Percentiles rank a stretch among this genome's conserved stretches.
Conservation (phyloP, 225 moss, liverwort and hornwort species). For the Marchantia paleacea region DNA sequence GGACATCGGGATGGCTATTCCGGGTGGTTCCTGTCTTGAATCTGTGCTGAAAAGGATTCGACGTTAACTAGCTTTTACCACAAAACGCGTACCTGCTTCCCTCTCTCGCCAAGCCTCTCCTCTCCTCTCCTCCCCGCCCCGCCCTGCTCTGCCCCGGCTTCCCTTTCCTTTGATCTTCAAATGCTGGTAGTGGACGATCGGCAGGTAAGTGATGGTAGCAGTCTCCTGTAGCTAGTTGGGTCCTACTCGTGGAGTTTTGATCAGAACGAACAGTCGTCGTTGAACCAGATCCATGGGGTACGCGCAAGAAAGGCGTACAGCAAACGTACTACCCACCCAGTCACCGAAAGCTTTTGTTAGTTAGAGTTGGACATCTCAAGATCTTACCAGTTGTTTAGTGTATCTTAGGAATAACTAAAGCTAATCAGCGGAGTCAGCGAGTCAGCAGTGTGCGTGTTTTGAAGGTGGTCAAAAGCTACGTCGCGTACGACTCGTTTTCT, state of each 20-base stretch:
- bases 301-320: background rate
- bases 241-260: slow-evolving; percentile 5
- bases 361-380: background rate
- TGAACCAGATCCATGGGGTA: slow-evolving; percentile 2
- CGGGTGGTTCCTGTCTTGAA: background rate
- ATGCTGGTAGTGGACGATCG: background rate
- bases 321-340: background rate
- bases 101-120: background rate
- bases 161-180: background rate
- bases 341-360: slow-evolving; percentile 1
- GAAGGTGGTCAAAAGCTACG: background rate
- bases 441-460: background rate
- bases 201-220: slow-evolving; percentile 8
- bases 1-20: background rate
- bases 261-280: slow-evolving; percentile 7
- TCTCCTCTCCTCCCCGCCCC: background rate
- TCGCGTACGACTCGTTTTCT: background rate
- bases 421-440: background rate
- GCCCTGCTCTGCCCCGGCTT: background rate
- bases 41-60: background rate
- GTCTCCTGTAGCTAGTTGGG: background rate
- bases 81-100: background rate
- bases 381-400: background rate
- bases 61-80: background rate
- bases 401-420: background rate